Base-by-base conservation (phyloP, 768 basidiomycete species). In the Tylopilus subfusipes region DNA sequence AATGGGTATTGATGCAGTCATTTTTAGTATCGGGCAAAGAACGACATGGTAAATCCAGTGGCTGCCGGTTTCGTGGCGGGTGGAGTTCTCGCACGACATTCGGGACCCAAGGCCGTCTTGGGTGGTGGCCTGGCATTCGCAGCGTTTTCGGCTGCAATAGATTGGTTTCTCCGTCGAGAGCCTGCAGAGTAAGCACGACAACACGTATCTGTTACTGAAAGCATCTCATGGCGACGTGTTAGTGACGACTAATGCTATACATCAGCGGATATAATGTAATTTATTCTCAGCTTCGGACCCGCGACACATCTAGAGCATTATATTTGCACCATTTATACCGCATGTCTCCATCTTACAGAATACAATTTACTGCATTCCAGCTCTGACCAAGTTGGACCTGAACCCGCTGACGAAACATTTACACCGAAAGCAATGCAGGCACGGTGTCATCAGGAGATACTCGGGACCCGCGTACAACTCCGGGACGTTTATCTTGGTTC, bases 31-130 rank as follows among this genome's bases (percentile, higher is more conserved):
- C 93, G 96, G 42, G 95, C 93, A 10, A 93, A 86, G 73, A 95
- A 97, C 65, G 96, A 98, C 69, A 90, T 98, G 62, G 86, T 84
- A 52, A 98, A 98, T 68, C 88, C 93, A 11, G 82, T 93, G 18
- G 81, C 85, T 13, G 87, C 90, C 7, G 96, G 96, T 1, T 93
- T 96, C 68, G 68, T 94, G 5, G 83, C 93, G 4, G 96, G 96
- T 27, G 93, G 88, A 34, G 76, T 97, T 19, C 82, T 98, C 4
- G 95, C 94, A 11, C 81, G 91, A 36, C 84, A 90, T 65, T 84
- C 92, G 0, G 94, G 96, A 1, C 90, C 93, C 8, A 89, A 82
- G 70, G 93, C 88, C 16, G 90, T 83, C 18, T 59, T 94, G n/a
- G 85, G 88, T 43, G 96, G 96, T 63, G 96, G 91, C 19, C 57